phyloP scores from a whole-genome alignment of 441 rosid species.

The Bruguiera hainesii region DNA sequence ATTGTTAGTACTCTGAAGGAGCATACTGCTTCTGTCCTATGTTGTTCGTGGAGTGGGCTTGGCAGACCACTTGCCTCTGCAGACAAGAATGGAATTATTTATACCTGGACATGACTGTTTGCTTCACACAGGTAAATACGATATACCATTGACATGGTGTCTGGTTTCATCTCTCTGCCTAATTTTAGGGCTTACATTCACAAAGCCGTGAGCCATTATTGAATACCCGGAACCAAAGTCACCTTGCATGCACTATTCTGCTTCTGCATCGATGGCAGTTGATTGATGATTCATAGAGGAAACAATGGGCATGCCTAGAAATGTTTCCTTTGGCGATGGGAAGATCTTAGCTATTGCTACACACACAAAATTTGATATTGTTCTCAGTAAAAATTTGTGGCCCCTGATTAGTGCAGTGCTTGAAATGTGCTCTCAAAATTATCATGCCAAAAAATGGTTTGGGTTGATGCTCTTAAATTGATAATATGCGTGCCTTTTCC shows the following conservation, averaged over 20 bases:
- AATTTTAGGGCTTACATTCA: neutral
- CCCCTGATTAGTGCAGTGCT: too few species aligned
- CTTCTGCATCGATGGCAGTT: too few species aligned
- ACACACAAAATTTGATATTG: neutral
- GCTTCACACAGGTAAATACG: constrained; percentile 8
- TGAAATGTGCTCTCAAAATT: too few species aligned
- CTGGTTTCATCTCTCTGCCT: constrained; percentile 2
- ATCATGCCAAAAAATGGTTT: too few species aligned
- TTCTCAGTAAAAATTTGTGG: too few species aligned
- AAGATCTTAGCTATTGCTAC: neutral
- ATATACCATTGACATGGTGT: neutral
- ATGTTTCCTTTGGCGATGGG: neutral
- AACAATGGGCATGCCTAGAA: neutral
- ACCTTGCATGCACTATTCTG: too few species aligned
- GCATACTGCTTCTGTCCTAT: constrained; percentile 66
- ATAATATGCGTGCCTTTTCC: too few species aligned
- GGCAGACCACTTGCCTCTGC: constrained; percentile 91
- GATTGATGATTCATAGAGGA: neutral
- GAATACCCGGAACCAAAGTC: neutral
- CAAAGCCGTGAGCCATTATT: neutral
- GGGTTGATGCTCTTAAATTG: too few species aligned
- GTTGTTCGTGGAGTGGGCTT: constrained; percentile 92
- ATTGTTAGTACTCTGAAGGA: constrained; percentile 80
- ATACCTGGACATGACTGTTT: constrained; percentile 62
- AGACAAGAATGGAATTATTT: constrained; percentile 76